Base-by-base conservation (phyloP, 345 rosid species). In the rapeseed (Brassica napus) region DNA sequence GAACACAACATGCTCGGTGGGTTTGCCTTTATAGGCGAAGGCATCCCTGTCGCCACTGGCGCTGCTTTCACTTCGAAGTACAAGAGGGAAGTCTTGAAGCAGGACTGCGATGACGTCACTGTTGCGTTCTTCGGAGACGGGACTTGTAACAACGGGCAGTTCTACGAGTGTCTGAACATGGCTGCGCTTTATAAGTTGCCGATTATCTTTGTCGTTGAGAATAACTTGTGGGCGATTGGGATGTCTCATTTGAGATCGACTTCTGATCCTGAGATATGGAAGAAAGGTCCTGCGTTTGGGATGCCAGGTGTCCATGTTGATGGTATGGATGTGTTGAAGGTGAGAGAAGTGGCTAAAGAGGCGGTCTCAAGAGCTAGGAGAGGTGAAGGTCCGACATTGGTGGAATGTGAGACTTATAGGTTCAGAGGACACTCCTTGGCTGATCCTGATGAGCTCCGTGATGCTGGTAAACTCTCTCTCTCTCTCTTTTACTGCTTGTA, bases 381-480 rank as follows among this genome's bases (percentile, higher is more conserved):
- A 79, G 94, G 97, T 59, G 92, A 88, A 74, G 97, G 97, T 52
- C 97, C 97, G 5, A 92, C 97, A 10, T 86, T 92, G 91, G 97
- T 90, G 10, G 97, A 92, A 83, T 92, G 97, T 60, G 97, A 92
- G 80, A 92, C 97, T 15, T 92, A 92, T 72, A 86, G 97, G 80
- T 92, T 92, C 77, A 87, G 94, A 88, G 97, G 97, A 74, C 97
- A 92, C 88, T 92, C 94, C 0, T 88, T 92, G 89, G 97, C 97
- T 76, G 97, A 92, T 83, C 97, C 97, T 1, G 94, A 92, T 82
- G 97, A 92, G 89, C 97, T 92, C 59, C 97, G 94, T 86, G 91
- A 92, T 78, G 93, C 94, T 47, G 92, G 92, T 92, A 69, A 15
- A 68, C n/a, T n/a, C n/a, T n/a, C n/a, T 39, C 47, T 73, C 12